Evolutionary conservation across 2,329 filamentous ascomycete species (phyloP), one percentile per base, ranked within the genome.

Genomic region (Diaporthe aspalathi): DNA sequence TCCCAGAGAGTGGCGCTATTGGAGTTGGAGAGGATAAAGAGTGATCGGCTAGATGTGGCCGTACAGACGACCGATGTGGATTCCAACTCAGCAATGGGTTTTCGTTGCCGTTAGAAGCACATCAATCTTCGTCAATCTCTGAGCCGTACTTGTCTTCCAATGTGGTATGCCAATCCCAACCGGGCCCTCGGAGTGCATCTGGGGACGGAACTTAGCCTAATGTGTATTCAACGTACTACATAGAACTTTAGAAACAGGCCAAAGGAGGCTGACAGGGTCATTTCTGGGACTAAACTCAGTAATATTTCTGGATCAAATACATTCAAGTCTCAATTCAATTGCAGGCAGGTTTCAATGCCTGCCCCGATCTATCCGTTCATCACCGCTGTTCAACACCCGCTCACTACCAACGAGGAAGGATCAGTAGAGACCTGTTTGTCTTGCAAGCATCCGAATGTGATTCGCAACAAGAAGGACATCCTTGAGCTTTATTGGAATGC

Each of bases 401-500:
- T 11, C 50, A 54, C 29, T 16, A 54, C 22, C 12, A 27, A 27
- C 2, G 29, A 54, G 20, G 6, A 29, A 27, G 12, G 12, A 16
- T 52, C 50, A 50, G 22, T 67, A 67, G n/a, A 67, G 45, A 67
- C 47, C 63, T 67, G 63, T 54, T 22, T 27, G 29, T 49, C 63
- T 53, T 43, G 63, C 63, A 53, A 67, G 63, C 17, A 45, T 22
- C 40, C 63, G 63, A 67, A 67, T 67, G 32, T 67, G 27, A 11
- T 82, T 79, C 16, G 87, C 82, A 14, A 93, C 82, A 12, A 80
- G 82, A 65, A 88, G 83, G 5, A 94, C 91, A 79, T 94, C 92
- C 45, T 80, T 82, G 27, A 81, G 83, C 83, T 92, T 93, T 71
- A 95, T 85, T 2, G 92, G 91, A 56, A 95, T 84, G 6, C 93